Percentiles rank a stretch among this genome's conserved stretches.
Conservation (phyloP, 179 eudicot species). For the Spergularia azorica region DNA sequence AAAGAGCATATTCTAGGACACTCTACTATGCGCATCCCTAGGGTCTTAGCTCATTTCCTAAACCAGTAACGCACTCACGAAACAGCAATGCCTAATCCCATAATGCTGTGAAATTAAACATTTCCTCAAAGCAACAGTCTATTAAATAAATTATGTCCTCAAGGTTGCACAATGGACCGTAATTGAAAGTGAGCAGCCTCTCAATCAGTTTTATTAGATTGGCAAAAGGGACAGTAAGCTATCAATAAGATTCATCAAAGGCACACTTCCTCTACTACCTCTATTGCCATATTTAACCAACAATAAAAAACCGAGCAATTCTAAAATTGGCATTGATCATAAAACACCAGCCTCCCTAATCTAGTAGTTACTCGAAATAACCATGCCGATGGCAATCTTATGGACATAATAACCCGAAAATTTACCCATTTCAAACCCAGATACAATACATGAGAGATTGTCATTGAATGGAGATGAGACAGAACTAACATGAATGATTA, state of each 20-base stretch:
- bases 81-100: neutral
- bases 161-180: neutral
- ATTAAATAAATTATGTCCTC: neutral
- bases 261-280: no score
- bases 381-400: neutral
- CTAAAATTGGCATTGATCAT: neutral
- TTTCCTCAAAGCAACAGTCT: neutral
- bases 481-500: no score
- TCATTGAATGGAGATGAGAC: neutral
- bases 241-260: no score
- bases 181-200: neutral
- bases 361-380: neutral
- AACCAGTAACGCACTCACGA: neutral
- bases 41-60: neutral
- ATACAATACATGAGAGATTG: neutral
- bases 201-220: neutral
- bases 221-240: no score
- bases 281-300: neutral
- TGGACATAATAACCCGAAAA: neutral
- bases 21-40: neutral
- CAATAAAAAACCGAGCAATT: neutral
- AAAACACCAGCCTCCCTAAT: neutral
- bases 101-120: no score
- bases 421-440: neutral
- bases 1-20: neutral